Evolutionary conservation across 192 early-diverging fungal species (phyloP).

Genomic region (Oehlia diaphana): DNA sequence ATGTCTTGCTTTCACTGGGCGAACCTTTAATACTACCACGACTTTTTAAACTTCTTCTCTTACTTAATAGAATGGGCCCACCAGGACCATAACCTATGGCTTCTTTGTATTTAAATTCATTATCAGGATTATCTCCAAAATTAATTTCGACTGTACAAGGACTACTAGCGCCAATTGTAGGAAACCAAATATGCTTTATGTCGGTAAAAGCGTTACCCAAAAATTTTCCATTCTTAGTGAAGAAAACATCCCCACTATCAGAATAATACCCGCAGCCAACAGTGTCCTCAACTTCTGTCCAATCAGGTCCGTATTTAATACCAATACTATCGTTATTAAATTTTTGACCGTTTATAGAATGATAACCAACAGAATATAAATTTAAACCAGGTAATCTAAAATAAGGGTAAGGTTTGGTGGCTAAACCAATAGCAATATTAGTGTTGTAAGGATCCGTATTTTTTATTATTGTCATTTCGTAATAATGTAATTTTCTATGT

Average conservation of each 20-base stretch:
- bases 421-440: constrained; percentile 39
- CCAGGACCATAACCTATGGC: neutral
- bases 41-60: neutral
- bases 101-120: neutral
- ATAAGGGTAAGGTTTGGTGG: constrained; percentile 43
- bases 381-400: constrained; percentile 54
- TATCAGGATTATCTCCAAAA: constrained; percentile 35
- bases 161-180: constrained; percentile 43
- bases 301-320: constrained; percentile 29
- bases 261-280: constrained; percentile 41
- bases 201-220: constrained; percentile 33
- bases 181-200: constrained; percentile 37
- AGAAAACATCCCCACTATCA: constrained; percentile 39
- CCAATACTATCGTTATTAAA: constrained; percentile 42
- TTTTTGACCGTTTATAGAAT: constrained; percentile 49
- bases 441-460: neutral
- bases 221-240: constrained; percentile 40
- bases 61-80: neutral
- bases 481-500: constrained; percentile 38
- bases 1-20: neutral
- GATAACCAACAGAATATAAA: constrained; percentile 45
- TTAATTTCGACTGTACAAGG: constrained; percentile 33
- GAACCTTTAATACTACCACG: neutral
- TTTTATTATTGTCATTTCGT: constrained; percentile 36
- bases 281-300: constrained; percentile 30